A percentile compares a stretch with the other conserved stretches of the same genome.
Conservation (phyloP, 1,139 yeast genomes). For the Pichia sp. region DNA sequence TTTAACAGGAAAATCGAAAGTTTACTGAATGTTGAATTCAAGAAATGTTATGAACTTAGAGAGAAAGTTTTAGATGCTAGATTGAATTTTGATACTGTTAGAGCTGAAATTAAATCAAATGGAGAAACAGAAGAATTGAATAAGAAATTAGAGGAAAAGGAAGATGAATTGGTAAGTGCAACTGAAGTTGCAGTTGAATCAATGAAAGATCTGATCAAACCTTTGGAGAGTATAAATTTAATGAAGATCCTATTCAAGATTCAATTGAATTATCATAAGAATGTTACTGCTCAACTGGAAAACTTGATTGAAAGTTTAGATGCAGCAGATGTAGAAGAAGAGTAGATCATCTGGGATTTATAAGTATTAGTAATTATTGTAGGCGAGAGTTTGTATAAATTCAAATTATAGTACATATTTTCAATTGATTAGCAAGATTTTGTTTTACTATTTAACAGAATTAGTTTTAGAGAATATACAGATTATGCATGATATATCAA, state of each 20-base stretch:
- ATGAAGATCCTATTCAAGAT: slow-evolving; percentile 58
- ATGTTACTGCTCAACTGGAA: slow-evolving; percentile 39
- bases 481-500: slow-evolving; percentile 7
- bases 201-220: slow-evolving; percentile 65
- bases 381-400: no score
- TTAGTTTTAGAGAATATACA: no score
- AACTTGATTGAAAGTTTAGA: slow-evolving; percentile 36
- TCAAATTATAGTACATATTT: no score
- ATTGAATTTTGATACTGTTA: slow-evolving; percentile 59
- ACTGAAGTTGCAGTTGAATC: slow-evolving; percentile 70
- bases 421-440: no score
- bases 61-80: slow-evolving; percentile 63
- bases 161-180: slow-evolving; percentile 72
- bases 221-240: slow-evolving; percentile 55
- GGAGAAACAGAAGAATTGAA: slow-evolving; percentile 36
- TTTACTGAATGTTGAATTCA: slow-evolving; percentile 50
- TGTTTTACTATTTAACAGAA: no score
- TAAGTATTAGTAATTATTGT: no score
- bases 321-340: slow-evolving; percentile 36
- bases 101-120: slow-evolving; percentile 41
- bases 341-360: slow-evolving; percentile 8
- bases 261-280: slow-evolving; percentile 61
- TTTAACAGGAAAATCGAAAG: slow-evolving; percentile 49
- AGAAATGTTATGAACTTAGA: slow-evolving; percentile 53
- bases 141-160: slow-evolving; percentile 54